Base-by-base conservation (phyloP, 371 early-diverging fungal species). In the Lichtheimia corymbifera region DNA sequence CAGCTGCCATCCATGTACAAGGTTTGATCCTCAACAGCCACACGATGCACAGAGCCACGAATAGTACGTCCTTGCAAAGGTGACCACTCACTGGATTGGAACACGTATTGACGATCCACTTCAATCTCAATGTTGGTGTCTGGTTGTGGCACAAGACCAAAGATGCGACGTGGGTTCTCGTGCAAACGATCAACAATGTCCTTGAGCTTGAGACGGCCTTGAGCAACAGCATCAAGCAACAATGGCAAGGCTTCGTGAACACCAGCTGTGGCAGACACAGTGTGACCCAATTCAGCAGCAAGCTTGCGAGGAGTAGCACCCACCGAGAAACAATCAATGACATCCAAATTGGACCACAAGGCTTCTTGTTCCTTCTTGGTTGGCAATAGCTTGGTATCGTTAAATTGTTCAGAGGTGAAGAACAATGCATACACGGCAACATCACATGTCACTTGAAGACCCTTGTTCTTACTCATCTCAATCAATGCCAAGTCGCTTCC, bases 391-490 rank as follows among this genome's bases (percentile, higher is more conserved):
- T 72, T 62, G 59, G 79, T 73, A 42, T 73, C 66, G 43, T 69
- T 68, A 45, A 69, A 67, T 42, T 83, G 82, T 47, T 79, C 83
- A 12, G 71, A 71, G 17, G 75, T 70, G 55, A 91, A 79, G 82
- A 95, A 95, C 53, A 97, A 77, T 20, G 89, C 73, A 67, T 91
- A 89, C n/a, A 95, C 83, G 40, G 86, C 71, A 17, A 95, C 95
- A 68, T 97, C 98, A 77, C 96, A 98, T 15, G 96, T 94, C 27
- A 96, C 93, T 24, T 78, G 68, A n/a, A 95, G 78, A n/a, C 92
- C 94, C 71, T 91, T 91, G 53, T 93, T 87, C 82, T 95, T 96
- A 65, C 87, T 86, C 73, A 96, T 82, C 15, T 81, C 76, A 53
- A 98, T 91, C 71, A 97, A 75, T 13, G 83, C 86, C 63, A 98